Evolutionary conservation across 139 green algal genomes (phyloP).

Genomic region (Mychonastes homosphaera): DNA sequence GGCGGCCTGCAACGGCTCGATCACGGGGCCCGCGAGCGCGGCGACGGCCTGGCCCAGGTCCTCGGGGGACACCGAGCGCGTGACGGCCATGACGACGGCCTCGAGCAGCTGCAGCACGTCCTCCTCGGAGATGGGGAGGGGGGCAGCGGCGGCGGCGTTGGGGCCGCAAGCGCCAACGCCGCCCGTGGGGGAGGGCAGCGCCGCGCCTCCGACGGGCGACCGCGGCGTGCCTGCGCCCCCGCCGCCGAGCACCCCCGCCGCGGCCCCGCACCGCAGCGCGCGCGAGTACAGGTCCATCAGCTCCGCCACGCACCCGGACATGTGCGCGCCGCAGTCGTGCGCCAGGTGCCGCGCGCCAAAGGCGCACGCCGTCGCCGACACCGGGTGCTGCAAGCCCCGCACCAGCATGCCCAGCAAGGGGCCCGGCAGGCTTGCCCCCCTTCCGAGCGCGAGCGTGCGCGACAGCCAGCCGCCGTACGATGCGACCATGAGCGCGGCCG

Average conservation of each 20-base stretch:
- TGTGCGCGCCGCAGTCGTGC: slow-evolving; percentile 36
- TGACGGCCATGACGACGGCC: slow-evolving; percentile 21
- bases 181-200: slow-evolving; percentile 1
- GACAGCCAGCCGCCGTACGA: slow-evolving; percentile 51
- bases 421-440: neutral
- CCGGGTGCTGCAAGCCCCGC: slow-evolving; percentile 16
- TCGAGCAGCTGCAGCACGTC: slow-evolving; percentile 49
- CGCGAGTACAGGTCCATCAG: slow-evolving; percentile 52
- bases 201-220: neutral
- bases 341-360: slow-evolving; percentile 48
- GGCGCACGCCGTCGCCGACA: slow-evolving; percentile 28
- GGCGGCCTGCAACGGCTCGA: slow-evolving; percentile 30
- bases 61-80: neutral
- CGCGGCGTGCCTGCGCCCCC: too few relatives aligned
- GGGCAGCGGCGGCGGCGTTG: neutral
- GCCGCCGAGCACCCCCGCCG: neutral
- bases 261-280: slow-evolving; percentile 19
- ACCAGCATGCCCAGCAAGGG: slow-evolving; percentile 37
- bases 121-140: slow-evolving; percentile 33
- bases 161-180: slow-evolving; percentile 25
- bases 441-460: slow-evolving; percentile 8
- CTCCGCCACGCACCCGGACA: slow-evolving; percentile 32
- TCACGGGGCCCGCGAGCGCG: slow-evolving; percentile 37
- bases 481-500: slow-evolving; percentile 36
- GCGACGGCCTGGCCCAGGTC: slow-evolving; percentile 19